Percentiles rank a stretch among this genome's conserved stretches.
Conservation (phyloP, 108 stramenopile genomes). For the Mayamaea pseudoterrestris region DNA sequence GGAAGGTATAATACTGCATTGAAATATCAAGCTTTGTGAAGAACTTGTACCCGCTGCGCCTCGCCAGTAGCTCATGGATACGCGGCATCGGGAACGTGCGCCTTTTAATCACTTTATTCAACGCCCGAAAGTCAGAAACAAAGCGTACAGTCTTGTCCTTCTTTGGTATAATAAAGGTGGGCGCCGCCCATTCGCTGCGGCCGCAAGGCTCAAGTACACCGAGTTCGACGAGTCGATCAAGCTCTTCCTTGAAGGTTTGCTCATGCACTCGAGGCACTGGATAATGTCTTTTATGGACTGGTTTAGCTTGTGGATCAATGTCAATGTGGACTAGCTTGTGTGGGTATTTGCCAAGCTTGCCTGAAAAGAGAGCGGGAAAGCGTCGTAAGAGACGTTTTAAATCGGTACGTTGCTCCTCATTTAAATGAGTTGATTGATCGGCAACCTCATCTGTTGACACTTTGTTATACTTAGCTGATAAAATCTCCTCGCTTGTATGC, state of each 20-base stretch:
- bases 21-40: constrained; percentile 28
- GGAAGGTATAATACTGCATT: constrained; percentile 34
- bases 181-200: constrained; percentile 11
- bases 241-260: constrained; percentile 15
- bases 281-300: constrained; percentile 16
- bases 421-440: constrained; percentile 17
- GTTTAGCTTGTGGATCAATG: constrained; percentile 19
- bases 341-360: constrained; percentile 1
- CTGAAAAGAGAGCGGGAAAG: neutral
- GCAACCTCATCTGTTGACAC: constrained; percentile 10
- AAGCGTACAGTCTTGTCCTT: constrained; percentile 8
- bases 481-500: too few species aligned
- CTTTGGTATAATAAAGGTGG: constrained; percentile 12
- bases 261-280: constrained; percentile 21
- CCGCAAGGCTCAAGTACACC: constrained; percentile 8
- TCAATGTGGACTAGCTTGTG: constrained; percentile 16
- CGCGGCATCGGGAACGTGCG: constrained; percentile 32
- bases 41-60: constrained; percentile 22
- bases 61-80: constrained; percentile 21
- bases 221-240: constrained; percentile 11
- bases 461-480: constrained; percentile 26
- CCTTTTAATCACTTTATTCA: constrained; percentile 23
- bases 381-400: constrained; percentile 8
- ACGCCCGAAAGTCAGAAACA: constrained; percentile 21
- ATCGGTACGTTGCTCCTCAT: constrained; percentile 7